phyloP scores from a whole-genome alignment of 1,284 basidiomycete genomes.

The Apiotrichum sp. region DNA sequence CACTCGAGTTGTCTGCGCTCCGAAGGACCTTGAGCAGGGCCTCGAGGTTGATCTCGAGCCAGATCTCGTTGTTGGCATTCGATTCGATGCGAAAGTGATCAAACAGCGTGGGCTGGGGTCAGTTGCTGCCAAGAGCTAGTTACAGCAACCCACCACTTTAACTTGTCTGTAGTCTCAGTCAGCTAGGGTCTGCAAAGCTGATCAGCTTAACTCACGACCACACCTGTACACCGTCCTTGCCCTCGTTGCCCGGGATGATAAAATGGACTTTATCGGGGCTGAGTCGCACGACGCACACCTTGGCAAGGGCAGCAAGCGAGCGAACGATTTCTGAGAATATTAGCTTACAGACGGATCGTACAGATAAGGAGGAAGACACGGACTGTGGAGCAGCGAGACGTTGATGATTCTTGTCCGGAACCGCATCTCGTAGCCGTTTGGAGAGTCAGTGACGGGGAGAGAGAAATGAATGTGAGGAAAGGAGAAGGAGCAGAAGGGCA shows the following conservation, averaged over 20 bases:
- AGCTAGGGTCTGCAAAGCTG: no score
- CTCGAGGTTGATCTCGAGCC: conserved; percentile 59
- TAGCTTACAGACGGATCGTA: not conserved
- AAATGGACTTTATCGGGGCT: conserved; percentile 69
- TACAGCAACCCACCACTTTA: conserved; percentile 39
- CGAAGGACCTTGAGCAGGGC: conserved; percentile 66
- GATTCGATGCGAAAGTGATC: conserved; percentile 78
- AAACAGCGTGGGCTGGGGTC: conserved; percentile 65
- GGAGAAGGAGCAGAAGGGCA: not conserved
- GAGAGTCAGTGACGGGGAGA: no score
- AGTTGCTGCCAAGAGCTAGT: not conserved
- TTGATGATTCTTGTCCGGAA: conserved; percentile 61
- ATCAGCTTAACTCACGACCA: conserved; percentile 67
- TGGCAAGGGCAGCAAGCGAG: conserved; percentile 73
- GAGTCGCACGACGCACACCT: conserved; percentile 73
- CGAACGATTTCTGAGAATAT: conserved; percentile 59
- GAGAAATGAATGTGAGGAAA: not conserved
- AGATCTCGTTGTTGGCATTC: conserved; percentile 72
- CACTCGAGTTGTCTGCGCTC: conserved; percentile 41
- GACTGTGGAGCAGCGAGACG: conserved; percentile 57
- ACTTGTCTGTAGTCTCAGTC: conserved; percentile 36
- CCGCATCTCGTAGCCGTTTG: conserved; percentile 50
- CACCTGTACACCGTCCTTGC: conserved; percentile 78
- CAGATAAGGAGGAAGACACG: conserved; percentile 17
- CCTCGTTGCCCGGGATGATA: conserved; percentile 65